Evolutionary conservation across 1,284 basidiomycete species (phyloP), one percentile per base, ranked within the genome.

Genomic region (Puccinia novopanici): DNA sequence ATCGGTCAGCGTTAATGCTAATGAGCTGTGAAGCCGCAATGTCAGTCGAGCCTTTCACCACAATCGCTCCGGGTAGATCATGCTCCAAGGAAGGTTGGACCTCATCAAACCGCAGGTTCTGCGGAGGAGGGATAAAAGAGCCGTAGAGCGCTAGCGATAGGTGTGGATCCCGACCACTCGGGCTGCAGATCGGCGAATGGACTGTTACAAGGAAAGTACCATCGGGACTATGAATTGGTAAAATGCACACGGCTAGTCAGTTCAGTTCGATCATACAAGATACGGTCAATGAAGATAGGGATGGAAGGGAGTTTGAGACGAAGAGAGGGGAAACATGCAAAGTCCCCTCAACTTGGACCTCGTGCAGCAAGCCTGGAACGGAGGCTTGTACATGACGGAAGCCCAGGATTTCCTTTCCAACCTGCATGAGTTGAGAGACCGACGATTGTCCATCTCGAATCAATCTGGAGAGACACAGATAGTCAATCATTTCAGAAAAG

Each of bases 171-270:
- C 92, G 59, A n/a, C 79, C 79, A 92, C 84, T 92, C 94, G 82
- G 99, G 91, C 4, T 96, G 96, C 83, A 96, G 91, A 84, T 98
- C 94, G 0, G 85, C 83, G 17, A 84, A 84, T 68, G 81, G 42
- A 98, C 93, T 0, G 95, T 95, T 40, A 97, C 94, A 22, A 98
- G 89, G 87, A 97, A 98, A 0, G 95, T 93, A 4, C 94, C 85
- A 81, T 77, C 40, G 59, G 59, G 55, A 37, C 55, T 61, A 19
- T 61, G 50, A 34, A 4, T 34, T 34, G 48, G 59, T 45, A 27
- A 72, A 52, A 27, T 24, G 37, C 3, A 34, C 92, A n/a, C 37
- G 83, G 1, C 70, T 80, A 17, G 83, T 65, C 15, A 48, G 63
- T 50, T 13, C 80, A 78, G 63, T 34, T 27, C 27, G 65, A 13